These are phyloP conservation scores for Violaceomyces palustris DNA, from an alignment of 1,284 basidiomycete genomes.

Conservation along the genomic window DNA sequence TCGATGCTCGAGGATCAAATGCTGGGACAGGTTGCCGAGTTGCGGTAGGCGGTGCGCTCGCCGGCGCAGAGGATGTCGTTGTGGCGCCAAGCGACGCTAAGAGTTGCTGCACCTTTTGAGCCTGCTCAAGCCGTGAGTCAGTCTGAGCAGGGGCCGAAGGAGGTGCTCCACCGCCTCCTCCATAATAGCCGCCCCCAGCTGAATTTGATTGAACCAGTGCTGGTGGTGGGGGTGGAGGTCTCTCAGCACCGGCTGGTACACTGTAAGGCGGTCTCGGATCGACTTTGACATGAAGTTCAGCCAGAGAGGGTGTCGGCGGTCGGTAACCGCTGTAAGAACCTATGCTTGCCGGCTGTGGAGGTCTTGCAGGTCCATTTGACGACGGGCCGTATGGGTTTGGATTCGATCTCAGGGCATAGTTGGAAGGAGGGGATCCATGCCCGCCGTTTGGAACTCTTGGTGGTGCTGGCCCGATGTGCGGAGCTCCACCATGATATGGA, in stretches of 20 bases:
- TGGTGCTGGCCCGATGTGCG: no score
- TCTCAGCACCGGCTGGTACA: background rate
- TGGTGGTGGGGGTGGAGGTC: background rate
- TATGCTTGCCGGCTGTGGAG: no score
- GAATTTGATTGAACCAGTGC: background rate
- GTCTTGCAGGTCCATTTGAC: no score
- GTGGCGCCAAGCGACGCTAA: conserved; percentile 38
- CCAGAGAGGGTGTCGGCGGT: no score
- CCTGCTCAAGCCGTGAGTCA: conserved; percentile 44
- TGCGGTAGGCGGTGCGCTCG: conserved; percentile 8
- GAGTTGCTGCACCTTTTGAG: conserved; percentile 52
- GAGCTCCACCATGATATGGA: no score
- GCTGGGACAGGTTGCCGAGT: conserved; percentile 10
- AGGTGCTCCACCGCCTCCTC: background rate
- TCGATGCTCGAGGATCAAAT: conserved; percentile 8
- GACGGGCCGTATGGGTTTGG: no score
- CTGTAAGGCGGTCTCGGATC: conserved; percentile 3
- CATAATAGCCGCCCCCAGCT: conserved; percentile 2
- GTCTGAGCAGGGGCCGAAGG: conserved; percentile 6
- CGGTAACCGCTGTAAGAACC: no score
- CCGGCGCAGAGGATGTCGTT: conserved; percentile 10
- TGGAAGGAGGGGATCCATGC: no score
- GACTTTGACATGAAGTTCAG: no score
- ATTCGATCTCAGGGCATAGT: no score
- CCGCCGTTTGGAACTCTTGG: no score